Percentiles rank a stretch among this genome's conserved stretches.
Conservation (phyloP, 495 filamentous ascomycete species). For the Amniculicola lignicola region DNA sequence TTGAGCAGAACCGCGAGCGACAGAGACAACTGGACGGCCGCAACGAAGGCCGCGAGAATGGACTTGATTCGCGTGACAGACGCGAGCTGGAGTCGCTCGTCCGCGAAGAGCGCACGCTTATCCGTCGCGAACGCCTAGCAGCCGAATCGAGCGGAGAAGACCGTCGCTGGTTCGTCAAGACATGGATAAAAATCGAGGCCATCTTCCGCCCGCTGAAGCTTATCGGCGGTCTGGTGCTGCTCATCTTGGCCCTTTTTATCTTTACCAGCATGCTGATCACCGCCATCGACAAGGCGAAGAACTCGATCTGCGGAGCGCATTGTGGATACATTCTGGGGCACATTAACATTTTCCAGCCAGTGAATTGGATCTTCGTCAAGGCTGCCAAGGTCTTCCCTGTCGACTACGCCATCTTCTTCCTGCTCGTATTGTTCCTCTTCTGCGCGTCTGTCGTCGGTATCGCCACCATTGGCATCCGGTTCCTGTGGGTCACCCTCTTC, state of each 20-base stretch:
- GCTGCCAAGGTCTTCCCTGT: slow-evolving; percentile 82
- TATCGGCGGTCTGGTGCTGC: slow-evolving; percentile 72
- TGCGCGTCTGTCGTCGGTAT: slow-evolving; percentile 80
- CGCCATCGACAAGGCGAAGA: slow-evolving; percentile 90
- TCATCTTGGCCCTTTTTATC: slow-evolving; percentile 66
- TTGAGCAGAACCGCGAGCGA: slow-evolving; percentile 83
- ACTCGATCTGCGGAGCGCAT: slow-evolving; percentile 82
- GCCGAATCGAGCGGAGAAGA: slow-evolving; percentile 75
- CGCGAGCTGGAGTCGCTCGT: slow-evolving; percentile 82
- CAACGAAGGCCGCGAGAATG: slow-evolving; percentile 69
- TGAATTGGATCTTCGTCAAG: slow-evolving; percentile 86
- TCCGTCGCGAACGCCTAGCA: slow-evolving; percentile 82
- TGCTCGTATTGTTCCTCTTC: slow-evolving; percentile 83
- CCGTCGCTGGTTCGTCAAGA: slow-evolving; percentile 62
- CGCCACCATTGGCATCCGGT: slow-evolving; percentile 82
- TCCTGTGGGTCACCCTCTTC: slow-evolving; percentile 92
- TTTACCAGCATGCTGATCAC: slow-evolving; percentile 95
- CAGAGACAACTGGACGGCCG: slow-evolving; percentile 87
- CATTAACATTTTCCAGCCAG: slow-evolving; percentile 88
- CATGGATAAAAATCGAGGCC: slow-evolving; percentile 74
- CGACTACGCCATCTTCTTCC: slow-evolving; percentile 83
- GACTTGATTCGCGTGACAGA: slow-evolving; percentile 77
- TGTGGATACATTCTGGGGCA: slow-evolving; percentile 94
- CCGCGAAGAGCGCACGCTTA: slow-evolving; percentile 86
- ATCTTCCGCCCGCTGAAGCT: slow-evolving; percentile 81